Conservation (phyloP, 306 rosid species). For the Gleditsia sinensis region DNA sequence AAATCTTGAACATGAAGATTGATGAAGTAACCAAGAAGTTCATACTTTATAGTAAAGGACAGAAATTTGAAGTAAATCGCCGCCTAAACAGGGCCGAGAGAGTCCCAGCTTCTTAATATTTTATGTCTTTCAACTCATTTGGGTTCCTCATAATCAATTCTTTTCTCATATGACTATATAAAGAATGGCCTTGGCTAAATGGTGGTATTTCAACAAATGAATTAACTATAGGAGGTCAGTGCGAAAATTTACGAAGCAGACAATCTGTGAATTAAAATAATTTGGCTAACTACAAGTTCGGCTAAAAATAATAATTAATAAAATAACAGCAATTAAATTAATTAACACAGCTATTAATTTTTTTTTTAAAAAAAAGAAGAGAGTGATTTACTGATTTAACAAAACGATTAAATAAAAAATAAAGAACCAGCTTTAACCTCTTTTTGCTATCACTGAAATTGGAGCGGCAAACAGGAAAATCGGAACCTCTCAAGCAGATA, state of each 20-base stretch:
- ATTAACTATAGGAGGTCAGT: background rate
- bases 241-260: background rate
- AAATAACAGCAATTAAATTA: background rate
- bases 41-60: background rate
- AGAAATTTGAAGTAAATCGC: background rate
- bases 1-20: background rate
- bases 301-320: background rate
- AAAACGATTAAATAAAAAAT: background rate
- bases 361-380: too few relatives aligned
- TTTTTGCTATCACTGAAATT: conserved; percentile 32
- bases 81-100: background rate
- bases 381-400: background rate
- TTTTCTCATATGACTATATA: background rate
- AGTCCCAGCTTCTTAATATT: background rate
- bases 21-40: background rate
- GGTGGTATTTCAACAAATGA: background rate
- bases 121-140: background rate
- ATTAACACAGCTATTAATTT: background rate
- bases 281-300: background rate
- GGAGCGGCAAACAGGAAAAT: conserved; percentile 54
- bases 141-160: background rate
- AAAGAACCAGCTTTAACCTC: conserved; percentile 38
- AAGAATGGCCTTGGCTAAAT: background rate
- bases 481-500: conserved; percentile 43
- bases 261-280: background rate